phyloP scores from a whole-genome alignment of 1,284 basidiomycete genomes.

The Meira nashicola region DNA sequence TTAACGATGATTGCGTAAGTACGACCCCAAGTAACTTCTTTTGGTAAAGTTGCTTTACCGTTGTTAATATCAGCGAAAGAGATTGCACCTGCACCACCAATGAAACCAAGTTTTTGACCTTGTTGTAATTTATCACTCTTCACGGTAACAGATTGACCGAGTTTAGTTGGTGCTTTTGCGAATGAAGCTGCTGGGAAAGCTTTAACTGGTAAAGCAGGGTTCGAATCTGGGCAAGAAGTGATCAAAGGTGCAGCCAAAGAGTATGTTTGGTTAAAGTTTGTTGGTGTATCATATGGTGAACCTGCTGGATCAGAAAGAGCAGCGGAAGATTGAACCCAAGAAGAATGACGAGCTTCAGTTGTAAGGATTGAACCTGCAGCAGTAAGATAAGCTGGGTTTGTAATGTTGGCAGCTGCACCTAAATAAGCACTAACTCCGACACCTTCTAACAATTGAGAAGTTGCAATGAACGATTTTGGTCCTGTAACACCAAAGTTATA shows the following conservation, averaged over 20 bases:
- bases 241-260: slow-evolving; percentile 55
- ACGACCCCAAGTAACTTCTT: slow-evolving; percentile 53
- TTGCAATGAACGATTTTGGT: slow-evolving; percentile 57
- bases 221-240: slow-evolving; percentile 58
- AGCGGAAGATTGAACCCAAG: slow-evolving; percentile 33
- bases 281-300: slow-evolving; percentile 58
- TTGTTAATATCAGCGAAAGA: slow-evolving; percentile 35
- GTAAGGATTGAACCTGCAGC: slow-evolving; percentile 41
- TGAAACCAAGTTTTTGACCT: slow-evolving; percentile 54
- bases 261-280: slow-evolving; percentile 54
- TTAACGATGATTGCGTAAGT: slow-evolving; percentile 54
- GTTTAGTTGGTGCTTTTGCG: slow-evolving; percentile 50
- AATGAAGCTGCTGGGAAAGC: slow-evolving; percentile 55
- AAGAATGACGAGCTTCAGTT: slow-evolving; percentile 32
- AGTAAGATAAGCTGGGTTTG: slow-evolving; percentile 30
- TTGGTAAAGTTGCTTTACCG: slow-evolving; percentile 53
- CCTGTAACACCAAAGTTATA: slow-evolving; percentile 58
- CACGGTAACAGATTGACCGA: slow-evolving; percentile 46
- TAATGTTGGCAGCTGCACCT: slow-evolving; percentile 59
- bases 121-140: slow-evolving; percentile 44
- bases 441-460: slow-evolving; percentile 62
- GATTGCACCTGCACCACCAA: slow-evolving; percentile 54
- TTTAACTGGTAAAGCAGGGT: slow-evolving; percentile 56
- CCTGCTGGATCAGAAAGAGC: slow-evolving; percentile 32
- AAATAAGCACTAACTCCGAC: slow-evolving; percentile 63